Base-by-base conservation (phyloP, 352 stramenopile genomes). In the Elongisporangium senticosum region DNA sequence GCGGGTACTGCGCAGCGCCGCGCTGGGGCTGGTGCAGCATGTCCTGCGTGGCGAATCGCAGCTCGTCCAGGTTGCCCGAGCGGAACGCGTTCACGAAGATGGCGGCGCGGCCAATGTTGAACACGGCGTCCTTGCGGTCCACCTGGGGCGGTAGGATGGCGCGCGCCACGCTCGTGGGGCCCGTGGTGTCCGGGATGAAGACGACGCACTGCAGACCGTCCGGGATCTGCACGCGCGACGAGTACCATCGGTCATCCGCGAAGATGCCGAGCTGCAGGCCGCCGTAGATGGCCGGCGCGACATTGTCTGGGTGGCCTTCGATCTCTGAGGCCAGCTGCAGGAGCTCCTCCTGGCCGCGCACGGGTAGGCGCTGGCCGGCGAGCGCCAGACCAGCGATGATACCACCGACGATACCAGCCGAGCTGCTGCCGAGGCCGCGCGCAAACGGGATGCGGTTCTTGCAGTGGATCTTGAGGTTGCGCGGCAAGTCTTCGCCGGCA, bases 231-330 rank as follows among this genome's bases (percentile, higher is more conserved):
- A 99, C 93, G 55, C 97, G 93, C 80, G 98, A 98, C 13, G 96
- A 98, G 59, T 97, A 90, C 97, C 97, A 99, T 55, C 96, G 93
- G 59, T 97, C 85, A 60, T 98, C 96, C 49, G 95, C 98, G 51
- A 86, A 85, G 60, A 95, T 92, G 26, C 86, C 86, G 61, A 99
- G 83, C 83, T 99, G 97, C 63, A 99, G 87, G 21, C 97, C 97
- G 55, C 97, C 97, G 68, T 99, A 99, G 68, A 99, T 99, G 14
- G 94, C 96, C 0, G 97, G 97, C 49, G 97, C 96, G 14, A 99
- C 97, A 69, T 99, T 99, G 77, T 99, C 97, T 1, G 97, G 97
- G 80, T 99, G 97, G 19, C 97, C 97, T 63, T 99, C 97, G 61
- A 99, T 99, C 62, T 91, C 90, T 7, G 96, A 97, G 13, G 97